Base-by-base conservation (phyloP, 2,329 filamentous ascomycete species). In the Paecilomyces sp. region DNA sequence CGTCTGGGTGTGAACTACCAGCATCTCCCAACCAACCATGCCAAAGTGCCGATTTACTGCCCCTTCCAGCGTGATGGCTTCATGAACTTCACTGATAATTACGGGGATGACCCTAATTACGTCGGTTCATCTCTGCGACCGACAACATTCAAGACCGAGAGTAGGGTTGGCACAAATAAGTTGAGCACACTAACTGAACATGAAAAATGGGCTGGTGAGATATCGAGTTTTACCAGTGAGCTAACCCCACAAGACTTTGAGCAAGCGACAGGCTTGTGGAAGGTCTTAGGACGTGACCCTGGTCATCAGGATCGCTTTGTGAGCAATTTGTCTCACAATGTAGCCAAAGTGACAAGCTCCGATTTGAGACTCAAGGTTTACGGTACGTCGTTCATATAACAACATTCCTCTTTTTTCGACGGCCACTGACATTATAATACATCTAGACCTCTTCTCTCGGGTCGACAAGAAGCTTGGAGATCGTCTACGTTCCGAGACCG, bases 41-140 rank as follows among this genome's bases (percentile, higher is more conserved):
- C 71, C 15, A 61, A 67, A 12, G 62, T 58, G 33, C 70, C 67
- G 4, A 67, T 79, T 3, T 77, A 82, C 55, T 79, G 76, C 66
- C 88, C 88, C 60, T 84, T 82, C 70, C 67, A 77, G 61, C 70
- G 76, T 3, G 76, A 77, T 55, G 75, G 76, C 4, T 61, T 66
- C 52, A 73, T 70, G 61, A 72, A 70, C n/a, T 67, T 73, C n/a
- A 69, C 66, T 15, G 78, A 78, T 59, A 87, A 87, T 75, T 85
- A 86, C 65, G 84, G 84, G 57, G 76, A 77, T 25, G 82, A 85
- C 68, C 83, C 83, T 9, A 84, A 83, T 73, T 88, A 87, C 66
- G 65, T 73, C 7, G 66, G 67, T 28, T 73, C 65, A 25, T 64
- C 62, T 13, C 56, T 73, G 11, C 64, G 63, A 3, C 65, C 67